These are phyloP conservation scores for Dioszegia hungarica DNA, from an alignment of 768 basidiomycete genomes.

Conservation along the genomic window DNA sequence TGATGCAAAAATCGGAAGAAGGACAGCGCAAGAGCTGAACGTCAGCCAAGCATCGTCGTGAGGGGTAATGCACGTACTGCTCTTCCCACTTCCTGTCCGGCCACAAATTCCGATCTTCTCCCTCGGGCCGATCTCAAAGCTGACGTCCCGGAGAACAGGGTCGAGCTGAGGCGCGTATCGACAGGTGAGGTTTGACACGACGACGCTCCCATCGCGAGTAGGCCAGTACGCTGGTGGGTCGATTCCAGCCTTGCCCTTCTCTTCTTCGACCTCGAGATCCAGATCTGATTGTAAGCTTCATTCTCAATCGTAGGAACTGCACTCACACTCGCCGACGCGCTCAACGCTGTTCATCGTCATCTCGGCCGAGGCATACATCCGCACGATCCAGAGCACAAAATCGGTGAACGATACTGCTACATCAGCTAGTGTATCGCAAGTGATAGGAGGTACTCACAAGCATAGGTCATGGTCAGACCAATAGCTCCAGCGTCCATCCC, in stretches of 20 bases:
- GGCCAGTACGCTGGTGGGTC: constrained; percentile 53
- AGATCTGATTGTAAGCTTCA: too few relatives aligned
- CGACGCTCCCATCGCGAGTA: constrained; percentile 41
- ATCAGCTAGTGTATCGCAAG: neutral
- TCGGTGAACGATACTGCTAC: constrained; percentile 46
- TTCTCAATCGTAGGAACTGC: too few relatives aligned
- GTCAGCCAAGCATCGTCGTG: neutral
- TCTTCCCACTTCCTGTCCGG: constrained; percentile 38
- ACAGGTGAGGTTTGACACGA: constrained; percentile 48
- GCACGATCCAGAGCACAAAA: constrained; percentile 51
- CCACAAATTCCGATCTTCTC: constrained; percentile 52
- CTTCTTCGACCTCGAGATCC: constrained; percentile 46
- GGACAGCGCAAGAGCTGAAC: constrained; percentile 48
- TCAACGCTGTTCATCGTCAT: constrained; percentile 53
- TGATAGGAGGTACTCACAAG: constrained; percentile 20
- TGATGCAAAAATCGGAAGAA: constrained; percentile 53
- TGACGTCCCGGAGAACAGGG: constrained; percentile 49
- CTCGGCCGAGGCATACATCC: constrained; percentile 46
- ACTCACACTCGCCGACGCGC: constrained; percentile 49
- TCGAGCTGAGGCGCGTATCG: constrained; percentile 48
- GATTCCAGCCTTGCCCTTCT: constrained; percentile 35
- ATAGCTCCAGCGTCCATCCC: constrained; percentile 47
- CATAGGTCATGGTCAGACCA: constrained; percentile 37
- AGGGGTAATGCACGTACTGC: constrained; percentile 13
- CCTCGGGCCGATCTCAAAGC: constrained; percentile 48